These are phyloP conservation scores for Cytospora piceae DNA, from an alignment of 2,329 filamentous ascomycete species.

Conservation along the genomic window DNA sequence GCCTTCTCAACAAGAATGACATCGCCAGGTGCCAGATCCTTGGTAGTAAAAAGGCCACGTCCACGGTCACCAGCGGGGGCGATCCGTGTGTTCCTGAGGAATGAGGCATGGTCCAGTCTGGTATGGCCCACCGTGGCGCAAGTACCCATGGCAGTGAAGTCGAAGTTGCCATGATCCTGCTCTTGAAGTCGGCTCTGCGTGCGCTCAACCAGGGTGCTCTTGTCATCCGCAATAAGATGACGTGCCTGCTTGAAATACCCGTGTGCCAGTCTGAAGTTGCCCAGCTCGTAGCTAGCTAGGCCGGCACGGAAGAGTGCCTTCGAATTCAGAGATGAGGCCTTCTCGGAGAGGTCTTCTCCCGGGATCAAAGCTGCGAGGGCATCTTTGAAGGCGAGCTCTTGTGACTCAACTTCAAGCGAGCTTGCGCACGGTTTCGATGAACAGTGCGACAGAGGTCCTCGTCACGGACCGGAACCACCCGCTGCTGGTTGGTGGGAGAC, in stretches of 20 bases:
- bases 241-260: background rate
- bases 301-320: constrained; percentile 5
- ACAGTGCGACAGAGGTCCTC: constrained; percentile 5
- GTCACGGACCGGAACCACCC: too few relatives aligned
- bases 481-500: too few relatives aligned
- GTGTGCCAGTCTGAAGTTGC: background rate
- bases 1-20: constrained; percentile 50
- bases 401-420: constrained; percentile 1
- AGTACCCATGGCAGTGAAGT: constrained; percentile 37
- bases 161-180: constrained; percentile 37
- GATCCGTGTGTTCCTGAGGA: constrained; percentile 40
- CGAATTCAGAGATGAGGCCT: background rate
- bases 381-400: constrained; percentile 11
- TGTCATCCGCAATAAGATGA: background rate
- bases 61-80: constrained; percentile 42
- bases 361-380: background rate
- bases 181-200: constrained; percentile 30
- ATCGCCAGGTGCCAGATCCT: constrained; percentile 43
- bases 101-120: constrained; percentile 42
- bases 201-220: background rate
- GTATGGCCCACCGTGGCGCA: constrained; percentile 31
- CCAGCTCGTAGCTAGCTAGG: constrained; percentile 5
- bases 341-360: background rate
- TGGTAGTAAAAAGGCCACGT: constrained; percentile 47
- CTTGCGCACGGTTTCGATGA: constrained; percentile 6